Evolutionary conservation across 352 stramenopile species (phyloP).

Genomic region (Pythium aquatile): DNA sequence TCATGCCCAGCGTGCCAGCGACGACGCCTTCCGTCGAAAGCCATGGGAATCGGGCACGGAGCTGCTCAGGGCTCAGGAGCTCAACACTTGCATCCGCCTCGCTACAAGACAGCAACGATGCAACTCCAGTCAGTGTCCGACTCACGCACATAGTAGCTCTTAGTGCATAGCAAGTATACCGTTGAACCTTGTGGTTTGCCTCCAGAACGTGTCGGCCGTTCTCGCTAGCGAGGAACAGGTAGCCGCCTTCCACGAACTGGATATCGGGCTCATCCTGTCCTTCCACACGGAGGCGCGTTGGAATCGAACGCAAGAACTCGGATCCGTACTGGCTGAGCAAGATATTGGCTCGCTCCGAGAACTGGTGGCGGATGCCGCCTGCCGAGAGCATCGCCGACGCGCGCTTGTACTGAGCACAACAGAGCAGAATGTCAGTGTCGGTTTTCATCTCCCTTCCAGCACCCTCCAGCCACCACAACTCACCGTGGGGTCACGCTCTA

Average conservation of each 20-base stretch:
- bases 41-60: slow-evolving; percentile 74
- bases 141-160: background rate
- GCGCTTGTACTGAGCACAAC: slow-evolving; percentile 68
- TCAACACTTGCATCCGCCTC: slow-evolving; percentile 47
- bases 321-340: slow-evolving; percentile 80
- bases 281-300: slow-evolving; percentile 48
- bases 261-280: slow-evolving; percentile 60
- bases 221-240: slow-evolving; percentile 78
- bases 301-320: slow-evolving; percentile 58
- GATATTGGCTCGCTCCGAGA: slow-evolving; percentile 75
- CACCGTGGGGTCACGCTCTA: slow-evolving; percentile 73
- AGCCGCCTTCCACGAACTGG: slow-evolving; percentile 78
- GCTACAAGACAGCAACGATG: slow-evolving; percentile 13
- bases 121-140: background rate
- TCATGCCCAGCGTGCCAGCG: slow-evolving; percentile 57
- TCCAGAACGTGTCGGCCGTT: slow-evolving; percentile 54
- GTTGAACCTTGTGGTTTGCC: slow-evolving; percentile 56
- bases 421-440: background rate
- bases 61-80: slow-evolving; percentile 47
- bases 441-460: background rate
- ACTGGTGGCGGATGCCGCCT: slow-evolving; percentile 81
- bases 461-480: slow-evolving; percentile 10
- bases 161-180: slow-evolving; percentile 22
- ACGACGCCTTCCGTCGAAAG: slow-evolving; percentile 64
- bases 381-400: slow-evolving; percentile 74